Conservation (phyloP, 1,284 basidiomycete species). For the Ustilago esculenta region DNA sequence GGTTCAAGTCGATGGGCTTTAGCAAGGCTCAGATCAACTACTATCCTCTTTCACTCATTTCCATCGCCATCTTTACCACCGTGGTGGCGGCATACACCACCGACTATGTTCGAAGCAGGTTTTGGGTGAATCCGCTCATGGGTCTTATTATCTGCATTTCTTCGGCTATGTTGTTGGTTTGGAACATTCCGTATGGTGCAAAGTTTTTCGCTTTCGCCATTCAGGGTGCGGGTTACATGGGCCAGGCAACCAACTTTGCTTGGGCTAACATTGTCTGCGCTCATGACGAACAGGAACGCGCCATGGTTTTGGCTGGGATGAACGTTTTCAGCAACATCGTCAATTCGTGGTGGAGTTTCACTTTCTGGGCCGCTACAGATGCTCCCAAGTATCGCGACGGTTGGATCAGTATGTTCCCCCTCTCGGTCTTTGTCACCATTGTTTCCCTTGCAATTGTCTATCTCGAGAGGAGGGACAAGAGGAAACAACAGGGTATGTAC, state of each 20-base stretch:
- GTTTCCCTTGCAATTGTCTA: constrained; percentile 37
- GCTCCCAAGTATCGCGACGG: constrained; percentile 55
- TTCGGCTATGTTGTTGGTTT: constrained; percentile 46
- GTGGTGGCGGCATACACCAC: constrained; percentile 38
- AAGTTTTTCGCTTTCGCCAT: constrained; percentile 60
- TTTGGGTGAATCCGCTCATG: constrained; percentile 50
- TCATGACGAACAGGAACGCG: constrained; percentile 60
- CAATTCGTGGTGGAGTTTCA: constrained; percentile 58
- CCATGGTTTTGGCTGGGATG: constrained; percentile 53
- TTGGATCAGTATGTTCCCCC: constrained; percentile 55
- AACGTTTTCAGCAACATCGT: constrained; percentile 50
- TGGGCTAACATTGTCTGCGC: constrained; percentile 62
- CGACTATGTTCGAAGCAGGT: constrained; percentile 34
- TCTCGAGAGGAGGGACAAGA: constrained; percentile 31
- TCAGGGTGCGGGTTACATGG: constrained; percentile 56
- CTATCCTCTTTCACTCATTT: constrained; percentile 43
- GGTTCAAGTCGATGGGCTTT: constrained; percentile 72
- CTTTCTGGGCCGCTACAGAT: constrained; percentile 54
- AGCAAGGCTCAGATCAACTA: constrained; percentile 41
- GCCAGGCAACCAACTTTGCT: constrained; percentile 64
- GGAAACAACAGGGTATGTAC: neutral
- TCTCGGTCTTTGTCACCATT: constrained; percentile 27
- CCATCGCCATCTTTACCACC: constrained; percentile 48
- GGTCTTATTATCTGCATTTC: constrained; percentile 29
- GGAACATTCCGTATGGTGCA: constrained; percentile 51